Conservation (phyloP, 202 grass and related monocot species). For the Elaeis oleifera region DNA sequence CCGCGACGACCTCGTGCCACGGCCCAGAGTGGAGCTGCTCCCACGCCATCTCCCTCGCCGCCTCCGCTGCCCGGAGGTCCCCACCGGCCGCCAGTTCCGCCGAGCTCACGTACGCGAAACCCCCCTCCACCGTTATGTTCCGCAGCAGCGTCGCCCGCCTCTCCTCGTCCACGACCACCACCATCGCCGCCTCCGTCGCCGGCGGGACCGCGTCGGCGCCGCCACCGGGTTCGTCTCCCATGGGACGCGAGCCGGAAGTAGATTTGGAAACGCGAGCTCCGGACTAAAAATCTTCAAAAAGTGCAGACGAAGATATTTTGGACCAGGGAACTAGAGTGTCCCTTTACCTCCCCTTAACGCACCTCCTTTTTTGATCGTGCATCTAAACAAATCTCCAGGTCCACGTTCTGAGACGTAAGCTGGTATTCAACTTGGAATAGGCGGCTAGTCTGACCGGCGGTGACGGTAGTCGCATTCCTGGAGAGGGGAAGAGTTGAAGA, state of each 20-base stretch:
- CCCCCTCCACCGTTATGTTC: slow-evolving; percentile 78
- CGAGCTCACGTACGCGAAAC: slow-evolving; percentile 81
- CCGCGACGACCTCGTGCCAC: slow-evolving; percentile 46
- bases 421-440: too few relatives aligned
- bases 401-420: too few relatives aligned
- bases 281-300: slow-evolving; percentile 24
- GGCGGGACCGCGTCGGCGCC: background rate
- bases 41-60: slow-evolving; percentile 94
- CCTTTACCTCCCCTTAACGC: too few relatives aligned
- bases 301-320: background rate
- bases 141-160: slow-evolving; percentile 54
- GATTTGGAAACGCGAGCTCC: background rate
- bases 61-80: slow-evolving; percentile 76
- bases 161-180: slow-evolving; percentile 27
- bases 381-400: too few relatives aligned
- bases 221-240: slow-evolving; percentile 14
- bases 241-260: background rate
- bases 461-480: too few relatives aligned
- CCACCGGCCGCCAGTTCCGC: slow-evolving; percentile 76
- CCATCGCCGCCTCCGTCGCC: slow-evolving; percentile 15
- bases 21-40: slow-evolving; percentile 90
- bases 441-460: too few relatives aligned
- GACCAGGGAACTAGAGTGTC: too few relatives aligned
- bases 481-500: too few relatives aligned
- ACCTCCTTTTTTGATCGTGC: too few relatives aligned